Base-by-base conservation (phyloP, 2,329 filamentous ascomycete genomes). In the Ceratocystis papillata region DNA sequence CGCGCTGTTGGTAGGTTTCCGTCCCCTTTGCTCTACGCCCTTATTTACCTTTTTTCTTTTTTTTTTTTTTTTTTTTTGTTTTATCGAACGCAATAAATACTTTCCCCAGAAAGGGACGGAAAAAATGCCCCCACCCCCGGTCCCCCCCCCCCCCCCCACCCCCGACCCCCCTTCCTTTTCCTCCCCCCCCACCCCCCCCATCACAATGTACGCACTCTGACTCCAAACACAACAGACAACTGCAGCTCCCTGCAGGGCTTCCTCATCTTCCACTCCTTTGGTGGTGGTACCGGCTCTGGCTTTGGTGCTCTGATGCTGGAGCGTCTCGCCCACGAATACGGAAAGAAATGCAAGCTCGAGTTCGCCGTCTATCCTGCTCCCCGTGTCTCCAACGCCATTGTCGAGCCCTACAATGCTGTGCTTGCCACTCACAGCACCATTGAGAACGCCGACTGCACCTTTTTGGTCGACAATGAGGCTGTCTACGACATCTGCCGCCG, bases 371-470 rank as follows among this genome's bases (percentile, higher is more conserved):
- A 88, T 79, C 86, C 86, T 70, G 83, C 86, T 65, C 86, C 86
- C 68, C 83, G 84, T 68, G 83, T 87, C 69, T 87, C 86, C 55
- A 87, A 85, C 48, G 83, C 86, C 53, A 85, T 88, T 66, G 86
- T 88, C 65, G 86, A 88, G 79, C 86, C 86, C 37, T 89, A 89
- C 80, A 89, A 89, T 72, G 85, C 86, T 68, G 85, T 88, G 67
- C 79, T 89, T 69, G 87, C 86, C 59, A 88, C 86, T 66, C 86
- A 88, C 79, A 88, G 84, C 80, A 88, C 86, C 68, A 87, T 88
- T 69, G 86, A 88, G 80, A 86, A 88, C 79, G 84, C 86, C n/a
- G 86, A 89, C 79, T 88, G 86, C 75, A 87, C 86, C n/a, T 88
- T 89, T 80, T 78, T 88, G 62, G 86, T 89, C 70, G 86, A 88